Evolutionary conservation across 768 basidiomycete species (phyloP), one percentile per base, ranked within the genome.

Genomic region (Termitomyces sp.): DNA sequence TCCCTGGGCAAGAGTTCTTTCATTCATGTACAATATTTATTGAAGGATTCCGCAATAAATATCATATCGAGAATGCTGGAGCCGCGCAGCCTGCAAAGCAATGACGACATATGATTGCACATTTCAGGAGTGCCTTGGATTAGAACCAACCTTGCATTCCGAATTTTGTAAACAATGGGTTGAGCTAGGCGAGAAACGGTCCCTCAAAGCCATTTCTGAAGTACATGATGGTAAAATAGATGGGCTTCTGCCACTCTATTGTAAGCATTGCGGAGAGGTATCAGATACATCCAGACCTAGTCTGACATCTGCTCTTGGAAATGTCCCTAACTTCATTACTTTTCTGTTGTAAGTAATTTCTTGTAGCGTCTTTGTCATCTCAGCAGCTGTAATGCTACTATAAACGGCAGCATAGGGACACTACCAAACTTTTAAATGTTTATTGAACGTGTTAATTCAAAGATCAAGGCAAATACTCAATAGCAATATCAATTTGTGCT

Each of bases 1-100:
- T 15, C 37, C 59, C 11, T 60, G 54, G 59, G 59, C 45, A 50
- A 4, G 53, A 15, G 11, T 27, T 18, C 6, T 24, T 22, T 6
- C 12, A n/a, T 1, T 22, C 6, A 12, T 39, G 42, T 16, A 0
- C 6, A 8, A 49, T 1, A n/a, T 33, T 16, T 11, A 18, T 5
- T 9, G 6, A 12, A 9, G 41, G 6, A 18, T 15, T 16, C 31
- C 3, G 12, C 0, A 39, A 12, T 16, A 50, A 33, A 37, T 54
- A 12, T 42, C 30, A 1, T 48, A 41, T 16, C 46, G 52, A 33
- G 41, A 55, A 55, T 55, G 27, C 9, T 55, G 33, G 45, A 49
- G 4, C 20, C 48, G 56, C n/a, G 39, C 27, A 12, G 47, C 48
- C 31, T 22, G 34, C 6, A 39, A 54, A 42, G 24, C 16, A 24